Conservation (phyloP, 192 early-diverging fungal species). For the Linnemannia schmuckeri region DNA sequence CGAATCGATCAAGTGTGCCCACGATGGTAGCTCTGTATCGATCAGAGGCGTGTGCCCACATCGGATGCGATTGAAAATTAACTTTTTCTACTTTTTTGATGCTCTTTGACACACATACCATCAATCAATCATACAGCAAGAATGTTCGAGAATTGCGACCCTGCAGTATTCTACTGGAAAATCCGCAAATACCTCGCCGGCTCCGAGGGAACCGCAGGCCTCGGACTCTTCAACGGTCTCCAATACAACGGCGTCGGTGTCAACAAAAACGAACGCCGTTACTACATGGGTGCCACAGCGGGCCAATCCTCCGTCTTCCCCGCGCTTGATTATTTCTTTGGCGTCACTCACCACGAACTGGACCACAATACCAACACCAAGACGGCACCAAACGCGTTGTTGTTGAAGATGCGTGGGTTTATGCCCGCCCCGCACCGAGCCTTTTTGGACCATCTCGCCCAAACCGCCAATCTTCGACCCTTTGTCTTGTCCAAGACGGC, state of each 20-base stretch:
- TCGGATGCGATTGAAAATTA: too few species aligned
- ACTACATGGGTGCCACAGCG: slow-evolving; percentile 88
- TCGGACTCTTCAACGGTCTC: slow-evolving; percentile 79
- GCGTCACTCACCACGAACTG: slow-evolving; percentile 81
- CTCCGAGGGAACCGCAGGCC: slow-evolving; percentile 84
- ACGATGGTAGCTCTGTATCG: too few species aligned
- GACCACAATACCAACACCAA: slow-evolving; percentile 13
- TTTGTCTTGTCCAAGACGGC: slow-evolving; percentile 62
- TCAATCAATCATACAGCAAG: slow-evolving; percentile 36
- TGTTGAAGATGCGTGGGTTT: slow-evolving; percentile 86
- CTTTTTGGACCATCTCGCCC: slow-evolving; percentile 81
- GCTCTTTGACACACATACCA: neutral
- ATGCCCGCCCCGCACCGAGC: slow-evolving; percentile 89
- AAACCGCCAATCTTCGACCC: slow-evolving; percentile 72
- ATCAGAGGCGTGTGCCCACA: too few species aligned
- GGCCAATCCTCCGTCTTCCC: slow-evolving; percentile 93
- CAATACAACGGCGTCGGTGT: slow-evolving; percentile 95
- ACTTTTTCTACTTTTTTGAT: neutral
- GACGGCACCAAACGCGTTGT: slow-evolving; percentile 70
- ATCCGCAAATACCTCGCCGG: slow-evolving; percentile 91
- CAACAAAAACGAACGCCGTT: slow-evolving; percentile 74
- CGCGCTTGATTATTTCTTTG: slow-evolving; percentile 87
- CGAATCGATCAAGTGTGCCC: neutral
- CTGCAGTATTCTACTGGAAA: slow-evolving; percentile 94
- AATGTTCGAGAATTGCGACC: slow-evolving; percentile 95